Conservation (phyloP, 305 asterid genomes). For the Solanum hybrid region DNA sequence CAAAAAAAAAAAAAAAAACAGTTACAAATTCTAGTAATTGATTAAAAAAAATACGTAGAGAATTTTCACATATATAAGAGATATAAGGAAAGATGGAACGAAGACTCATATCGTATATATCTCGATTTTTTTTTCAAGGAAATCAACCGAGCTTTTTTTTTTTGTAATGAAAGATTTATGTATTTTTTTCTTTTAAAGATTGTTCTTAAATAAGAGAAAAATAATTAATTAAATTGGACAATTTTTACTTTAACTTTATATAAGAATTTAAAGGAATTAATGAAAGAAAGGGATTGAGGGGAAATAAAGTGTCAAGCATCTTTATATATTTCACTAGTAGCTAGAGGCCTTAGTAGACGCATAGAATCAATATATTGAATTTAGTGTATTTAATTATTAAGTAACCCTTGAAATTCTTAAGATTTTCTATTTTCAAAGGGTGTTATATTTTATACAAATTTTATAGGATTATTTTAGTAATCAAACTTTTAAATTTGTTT, state of each 20-base stretch:
- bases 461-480: too few relatives aligned
- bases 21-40: background rate
- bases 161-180: background rate
- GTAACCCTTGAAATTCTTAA: background rate
- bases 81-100: background rate
- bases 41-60: background rate
- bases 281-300: background rate
- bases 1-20: background rate
- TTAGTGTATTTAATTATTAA: too few relatives aligned
- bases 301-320: too few relatives aligned
- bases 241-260: background rate
- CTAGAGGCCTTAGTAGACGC: background rate
- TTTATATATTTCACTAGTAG: background rate
- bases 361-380: too few relatives aligned
- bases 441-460: too few relatives aligned
- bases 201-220: background rate
- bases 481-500: too few relatives aligned
- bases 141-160: background rate
- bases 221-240: background rate
- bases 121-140: background rate
- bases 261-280: too few relatives aligned
- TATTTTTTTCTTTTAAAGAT: background rate
- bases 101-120: background rate
- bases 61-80: background rate
- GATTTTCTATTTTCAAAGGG: background rate